Percentiles rank a stretch among this genome's conserved stretches.
phyloP scores from a whole-genome alignment of 495 filamentous ascomycete species.

The Acidiella bohemica region DNA sequence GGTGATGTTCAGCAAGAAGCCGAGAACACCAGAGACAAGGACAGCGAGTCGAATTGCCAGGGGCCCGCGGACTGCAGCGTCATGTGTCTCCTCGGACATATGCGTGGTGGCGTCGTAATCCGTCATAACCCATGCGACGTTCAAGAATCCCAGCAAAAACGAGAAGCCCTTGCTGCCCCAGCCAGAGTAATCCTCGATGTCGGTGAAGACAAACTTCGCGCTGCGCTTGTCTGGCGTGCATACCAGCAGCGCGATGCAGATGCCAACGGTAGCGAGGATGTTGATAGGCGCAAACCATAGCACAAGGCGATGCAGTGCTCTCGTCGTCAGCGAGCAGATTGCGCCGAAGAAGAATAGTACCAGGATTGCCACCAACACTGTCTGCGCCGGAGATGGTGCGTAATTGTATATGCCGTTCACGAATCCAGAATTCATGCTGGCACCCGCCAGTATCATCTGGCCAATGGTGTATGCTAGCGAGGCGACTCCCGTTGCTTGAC shows the following conservation, averaged over 20 bases:
- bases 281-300: constrained; percentile 66
- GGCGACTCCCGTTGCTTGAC: constrained; percentile 51
- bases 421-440: constrained; percentile 45
- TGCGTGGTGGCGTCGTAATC: constrained; percentile 56
- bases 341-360: constrained; percentile 45
- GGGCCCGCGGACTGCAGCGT: constrained; percentile 53
- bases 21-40: constrained; percentile 49
- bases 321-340: constrained; percentile 54
- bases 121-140: constrained; percentile 62
- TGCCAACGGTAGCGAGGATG: constrained; percentile 35
- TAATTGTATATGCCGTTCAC: constrained; percentile 29
- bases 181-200: constrained; percentile 44
- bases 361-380: constrained; percentile 46
- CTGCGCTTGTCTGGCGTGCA: constrained; percentile 46
- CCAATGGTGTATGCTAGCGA: constrained; percentile 54
- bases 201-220: constrained; percentile 49
- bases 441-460: constrained; percentile 53
- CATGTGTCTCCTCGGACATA: constrained; percentile 63
- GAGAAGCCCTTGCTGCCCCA: constrained; percentile 52
- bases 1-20: constrained; percentile 52
- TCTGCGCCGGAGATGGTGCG: constrained; percentile 43
- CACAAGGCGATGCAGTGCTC: constrained; percentile 47
- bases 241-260: constrained; percentile 47
- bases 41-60: constrained; percentile 52
- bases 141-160: constrained; percentile 58